Base-by-base conservation (phyloP, 306 rosid species). In the Pterocarpus santalinus region DNA sequence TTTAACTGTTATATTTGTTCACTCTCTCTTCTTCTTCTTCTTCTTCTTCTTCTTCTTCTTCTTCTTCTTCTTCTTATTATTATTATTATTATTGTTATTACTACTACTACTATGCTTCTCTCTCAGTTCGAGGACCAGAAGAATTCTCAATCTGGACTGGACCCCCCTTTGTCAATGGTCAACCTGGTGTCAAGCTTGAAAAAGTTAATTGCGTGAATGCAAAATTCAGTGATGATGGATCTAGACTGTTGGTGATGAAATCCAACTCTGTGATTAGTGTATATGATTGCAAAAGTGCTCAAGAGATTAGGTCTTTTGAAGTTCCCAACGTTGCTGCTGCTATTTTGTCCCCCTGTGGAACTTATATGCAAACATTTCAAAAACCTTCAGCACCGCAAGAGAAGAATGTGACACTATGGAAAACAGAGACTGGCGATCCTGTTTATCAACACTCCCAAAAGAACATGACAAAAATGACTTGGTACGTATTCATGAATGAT, bases 131-230 rank as follows among this genome's bases (percentile, higher is more conserved):
- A 65, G 87, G 82, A 44, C 93, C 95, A 0, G 98, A 92, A 62
- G 90, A 90, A 22, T 87, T 77, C 76, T 95, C 89, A 3, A 76
- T 93, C 86, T 95, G 97, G 99, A 90, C 86, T 2, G 99, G 99
- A 2, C 97, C 95, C 0, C 97, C 97, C 7, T 92, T 91, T 49
- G 49, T 52, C 76, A 76, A 85, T 77, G 91, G 87, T 44, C 84
- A 90, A 73, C 95, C 97, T 10, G 85, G 58, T 63, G 56, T 81
- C 78, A 91, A 89, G 88, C 94, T 90, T 65, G 95, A 90, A 14
- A 91, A 91, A 36, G 82, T 86, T 64, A 52, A 87, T 65, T 92
- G 97, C 78, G 6, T 61, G 5, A 93, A 35, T 51, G 83, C 95
- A 0, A 92, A 89, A 69, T 95, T 89, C 87, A 85, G 95, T 33